Percentiles rank a stretch among this genome's conserved stretches.
Evolutionary conservation across 768 basidiomycete genomes (phyloP).

Genomic region (Lentinula aciculospora): DNA sequence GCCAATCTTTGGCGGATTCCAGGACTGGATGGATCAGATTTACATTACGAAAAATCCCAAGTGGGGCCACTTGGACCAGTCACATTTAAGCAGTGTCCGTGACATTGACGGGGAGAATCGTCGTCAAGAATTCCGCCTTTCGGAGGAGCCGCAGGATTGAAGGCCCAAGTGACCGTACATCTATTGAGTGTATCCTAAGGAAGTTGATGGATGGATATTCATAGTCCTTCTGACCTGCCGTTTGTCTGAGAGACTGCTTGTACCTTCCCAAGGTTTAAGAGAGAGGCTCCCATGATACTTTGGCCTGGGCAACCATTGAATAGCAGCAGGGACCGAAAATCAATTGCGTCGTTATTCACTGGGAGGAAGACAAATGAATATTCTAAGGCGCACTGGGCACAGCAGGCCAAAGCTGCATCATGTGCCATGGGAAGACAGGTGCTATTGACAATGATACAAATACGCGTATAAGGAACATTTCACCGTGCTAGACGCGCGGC

Average conservation of each 20-base stretch:
- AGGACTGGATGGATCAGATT: neutral
- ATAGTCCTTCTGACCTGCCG: neutral
- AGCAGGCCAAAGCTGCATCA: neutral
- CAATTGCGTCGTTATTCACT: neutral
- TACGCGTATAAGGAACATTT: no score
- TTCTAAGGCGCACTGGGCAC: neutral
- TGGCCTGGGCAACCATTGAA: neutral
- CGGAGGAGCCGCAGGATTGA: neutral
- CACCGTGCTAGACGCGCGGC: no score
- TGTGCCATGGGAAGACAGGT: no score
- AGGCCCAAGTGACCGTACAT: neutral
- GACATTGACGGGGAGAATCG: neutral
- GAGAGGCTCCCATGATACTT: neutral
- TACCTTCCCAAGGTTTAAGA: neutral
- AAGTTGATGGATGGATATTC: neutral
- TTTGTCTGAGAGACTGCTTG: neutral
- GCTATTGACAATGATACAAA: no score
- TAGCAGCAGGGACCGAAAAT: neutral
- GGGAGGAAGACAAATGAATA: neutral
- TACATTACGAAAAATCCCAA: neutral
- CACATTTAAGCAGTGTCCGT: neutral
- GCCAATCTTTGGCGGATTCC: neutral
- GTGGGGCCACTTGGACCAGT: neutral
- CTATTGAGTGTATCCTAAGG: neutral
- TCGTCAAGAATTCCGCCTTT: neutral